Percentiles rank a stretch among this genome's conserved stretches.
Evolutionary conservation across 176 grass and related monocot genomes (phyloP).

Genomic region (Eleusine indica): DNA sequence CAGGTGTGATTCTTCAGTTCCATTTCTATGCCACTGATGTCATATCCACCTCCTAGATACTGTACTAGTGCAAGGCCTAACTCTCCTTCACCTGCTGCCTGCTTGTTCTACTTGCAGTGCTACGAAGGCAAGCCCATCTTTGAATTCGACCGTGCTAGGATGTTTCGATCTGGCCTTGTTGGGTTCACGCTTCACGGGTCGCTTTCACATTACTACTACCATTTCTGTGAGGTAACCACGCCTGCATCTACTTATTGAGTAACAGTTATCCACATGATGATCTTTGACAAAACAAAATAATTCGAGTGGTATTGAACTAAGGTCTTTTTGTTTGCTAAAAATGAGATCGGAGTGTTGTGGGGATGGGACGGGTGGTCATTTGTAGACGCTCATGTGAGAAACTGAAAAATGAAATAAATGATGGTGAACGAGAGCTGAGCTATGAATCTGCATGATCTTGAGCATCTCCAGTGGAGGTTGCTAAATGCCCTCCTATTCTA

Average conservation of each 20-base stretch:
- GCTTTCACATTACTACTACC: constrained; percentile 96
- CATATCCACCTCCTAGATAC: not conserved
- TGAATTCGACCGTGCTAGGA: constrained; percentile 84
- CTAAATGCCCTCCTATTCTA: too few relatives aligned
- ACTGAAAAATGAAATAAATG: not conserved
- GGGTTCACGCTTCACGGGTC: constrained; percentile 95
- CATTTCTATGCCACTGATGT: not conserved
- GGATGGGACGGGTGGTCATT: not conserved
- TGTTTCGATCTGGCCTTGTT: constrained; percentile 88
- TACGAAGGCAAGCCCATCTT: constrained; percentile 90
- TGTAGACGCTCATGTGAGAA: not conserved
- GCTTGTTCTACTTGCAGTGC: constrained; percentile 52
- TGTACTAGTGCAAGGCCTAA: not conserved
- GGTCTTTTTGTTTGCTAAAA: not conserved
- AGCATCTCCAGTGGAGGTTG: too few relatives aligned
- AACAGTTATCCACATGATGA: too few relatives aligned
- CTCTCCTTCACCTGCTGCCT: not conserved
- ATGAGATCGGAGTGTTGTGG: not conserved
- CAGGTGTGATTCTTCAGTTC: constrained; percentile 60
- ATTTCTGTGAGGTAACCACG: constrained; percentile 76
- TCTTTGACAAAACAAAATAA: not conserved
- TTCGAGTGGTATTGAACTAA: not conserved
- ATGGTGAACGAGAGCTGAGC: not conserved
- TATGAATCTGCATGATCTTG: not conserved
- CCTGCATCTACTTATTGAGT: too few relatives aligned